Evolutionary conservation across 2,329 filamentous ascomycete genomes (phyloP).

Genomic region (Pseudocercospora crystallina): DNA sequence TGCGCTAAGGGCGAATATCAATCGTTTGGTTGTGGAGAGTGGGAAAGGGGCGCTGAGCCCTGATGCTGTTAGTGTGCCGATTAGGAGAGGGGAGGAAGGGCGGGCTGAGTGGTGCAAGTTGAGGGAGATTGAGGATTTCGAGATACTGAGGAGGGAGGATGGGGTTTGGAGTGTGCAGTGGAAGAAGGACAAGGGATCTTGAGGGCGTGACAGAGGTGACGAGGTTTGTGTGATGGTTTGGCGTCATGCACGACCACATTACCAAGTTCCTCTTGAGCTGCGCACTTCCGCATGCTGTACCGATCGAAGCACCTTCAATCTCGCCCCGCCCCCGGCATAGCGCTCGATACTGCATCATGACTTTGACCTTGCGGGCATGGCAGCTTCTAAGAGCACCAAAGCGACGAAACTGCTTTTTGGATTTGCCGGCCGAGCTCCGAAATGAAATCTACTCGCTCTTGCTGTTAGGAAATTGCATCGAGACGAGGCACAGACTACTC

Average conservation of each 20-base stretch:
- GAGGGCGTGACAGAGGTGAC: too few species aligned
- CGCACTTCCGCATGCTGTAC: too few species aligned
- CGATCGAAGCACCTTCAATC: too few species aligned
- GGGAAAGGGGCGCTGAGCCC: constrained; percentile 15
- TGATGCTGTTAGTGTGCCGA: constrained; percentile 20
- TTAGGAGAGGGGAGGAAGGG: constrained; percentile 9
- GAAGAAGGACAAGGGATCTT: neutral
- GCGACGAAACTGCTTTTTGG: constrained; percentile 7
- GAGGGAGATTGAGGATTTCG: constrained; percentile 9
- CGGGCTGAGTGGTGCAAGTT: constrained; percentile 10
- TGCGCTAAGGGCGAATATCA: constrained; percentile 11
- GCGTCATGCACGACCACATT: too few species aligned
- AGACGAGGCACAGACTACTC: too few species aligned
- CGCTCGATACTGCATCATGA: too few species aligned
- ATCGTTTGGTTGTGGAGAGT: constrained; percentile 12
- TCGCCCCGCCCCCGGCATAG: too few species aligned
- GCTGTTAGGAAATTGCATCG: too few species aligned
- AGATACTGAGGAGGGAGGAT: neutral
- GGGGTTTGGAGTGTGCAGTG: constrained; percentile 15
- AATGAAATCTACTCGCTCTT: constrained; percentile 6
- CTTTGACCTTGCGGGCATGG: too few species aligned
- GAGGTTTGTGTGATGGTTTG: too few species aligned
- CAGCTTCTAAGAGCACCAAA: too few species aligned
- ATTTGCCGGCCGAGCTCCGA: constrained; percentile 7
- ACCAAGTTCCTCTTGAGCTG: too few species aligned